These are phyloP conservation scores for Passalora sequoiae DNA, from an alignment of 2,329 filamentous ascomycete genomes.

Conservation along the genomic window DNA sequence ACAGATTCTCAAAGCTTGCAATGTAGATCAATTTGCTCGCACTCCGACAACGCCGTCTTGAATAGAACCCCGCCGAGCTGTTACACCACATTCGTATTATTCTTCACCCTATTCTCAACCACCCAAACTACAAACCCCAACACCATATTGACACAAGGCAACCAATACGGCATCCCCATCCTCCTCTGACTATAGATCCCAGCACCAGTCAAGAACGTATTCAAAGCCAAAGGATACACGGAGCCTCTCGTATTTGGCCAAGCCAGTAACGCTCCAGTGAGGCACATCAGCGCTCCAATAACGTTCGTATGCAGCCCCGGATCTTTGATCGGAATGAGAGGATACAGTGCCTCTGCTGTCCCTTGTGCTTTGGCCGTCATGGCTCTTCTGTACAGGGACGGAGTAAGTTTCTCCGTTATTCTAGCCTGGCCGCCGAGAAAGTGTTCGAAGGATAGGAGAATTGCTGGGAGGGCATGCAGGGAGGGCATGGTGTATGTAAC, in stretches of 20 bases:
- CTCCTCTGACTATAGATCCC: conserved; percentile 10
- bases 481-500: neutral
- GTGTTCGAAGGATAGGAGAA: conserved; percentile 11
- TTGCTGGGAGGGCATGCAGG: conserved; percentile 4
- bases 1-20: too few species aligned
- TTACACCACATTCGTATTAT: too few species aligned
- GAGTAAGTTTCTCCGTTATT: conserved; percentile 9
- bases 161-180: conserved; percentile 11
- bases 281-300: conserved; percentile 8
- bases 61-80: too few species aligned
- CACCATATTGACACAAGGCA: conserved; percentile 8
- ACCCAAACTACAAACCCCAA: conserved; percentile 8
- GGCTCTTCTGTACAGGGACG: conserved; percentile 9
- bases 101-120: conserved; percentile 35
- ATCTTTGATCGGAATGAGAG: conserved; percentile 11
- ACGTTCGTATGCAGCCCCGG: conserved; percentile 6
- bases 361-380: conserved; percentile 7
- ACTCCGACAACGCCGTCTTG: too few species aligned
- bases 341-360: conserved; percentile 9
- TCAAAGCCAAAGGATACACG: conserved; percentile 5
- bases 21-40: too few species aligned
- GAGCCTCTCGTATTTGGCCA: conserved; percentile 11
- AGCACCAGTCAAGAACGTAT: conserved; percentile 13
- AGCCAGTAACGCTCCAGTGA: conserved; percentile 9
- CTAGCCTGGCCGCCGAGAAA: conserved; percentile 12